Percentiles rank a stretch among this genome's conserved stretches.
Evolutionary conservation across 2,329 filamentous ascomycete genomes (phyloP).

Genomic region (Penicillium digitatum): DNA sequence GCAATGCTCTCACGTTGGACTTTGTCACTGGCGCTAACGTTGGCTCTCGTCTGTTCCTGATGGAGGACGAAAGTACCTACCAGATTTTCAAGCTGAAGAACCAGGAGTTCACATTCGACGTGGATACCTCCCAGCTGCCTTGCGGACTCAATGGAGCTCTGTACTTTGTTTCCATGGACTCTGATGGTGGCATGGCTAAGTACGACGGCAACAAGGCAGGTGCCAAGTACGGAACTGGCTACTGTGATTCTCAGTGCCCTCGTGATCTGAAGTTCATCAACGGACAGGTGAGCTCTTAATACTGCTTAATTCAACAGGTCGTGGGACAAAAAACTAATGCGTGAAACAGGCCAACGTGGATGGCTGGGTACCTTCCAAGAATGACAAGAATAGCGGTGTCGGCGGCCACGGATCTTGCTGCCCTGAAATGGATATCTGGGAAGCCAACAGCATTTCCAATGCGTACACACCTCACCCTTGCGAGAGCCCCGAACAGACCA

Average conservation of each 20-base stretch:
- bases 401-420: slow-evolving; percentile 60
- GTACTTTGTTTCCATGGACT: slow-evolving; percentile 61
- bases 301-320: not conserved
- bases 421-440: slow-evolving; percentile 67
- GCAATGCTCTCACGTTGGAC: slow-evolving; percentile 48
- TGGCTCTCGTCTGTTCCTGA: slow-evolving; percentile 59
- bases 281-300: slow-evolving; percentile 27
- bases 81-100: slow-evolving; percentile 62
- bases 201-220: slow-evolving; percentile 55
- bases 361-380: slow-evolving; percentile 50
- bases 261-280: slow-evolving; percentile 48
- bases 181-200: slow-evolving; percentile 55
- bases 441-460: slow-evolving; percentile 63
- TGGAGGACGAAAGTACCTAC: slow-evolving; percentile 60
- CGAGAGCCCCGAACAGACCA: slow-evolving; percentile 47
- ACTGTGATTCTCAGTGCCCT: slow-evolving; percentile 60
- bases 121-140: slow-evolving; percentile 63
- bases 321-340: not conserved
- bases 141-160: slow-evolving; percentile 70
- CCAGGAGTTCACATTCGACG: slow-evolving; percentile 69
- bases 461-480: slow-evolving; percentile 66
- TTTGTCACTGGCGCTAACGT: slow-evolving; percentile 47
- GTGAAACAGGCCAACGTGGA: slow-evolving; percentile 50
- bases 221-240: slow-evolving; percentile 59
- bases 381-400: slow-evolving; percentile 53